Percentiles rank a stretch among this genome's conserved stretches.
These are phyloP conservation scores for Basipetospora chlamydospora DNA, from an alignment of 2,329 filamentous ascomycete genomes.

Conservation along the genomic window DNA sequence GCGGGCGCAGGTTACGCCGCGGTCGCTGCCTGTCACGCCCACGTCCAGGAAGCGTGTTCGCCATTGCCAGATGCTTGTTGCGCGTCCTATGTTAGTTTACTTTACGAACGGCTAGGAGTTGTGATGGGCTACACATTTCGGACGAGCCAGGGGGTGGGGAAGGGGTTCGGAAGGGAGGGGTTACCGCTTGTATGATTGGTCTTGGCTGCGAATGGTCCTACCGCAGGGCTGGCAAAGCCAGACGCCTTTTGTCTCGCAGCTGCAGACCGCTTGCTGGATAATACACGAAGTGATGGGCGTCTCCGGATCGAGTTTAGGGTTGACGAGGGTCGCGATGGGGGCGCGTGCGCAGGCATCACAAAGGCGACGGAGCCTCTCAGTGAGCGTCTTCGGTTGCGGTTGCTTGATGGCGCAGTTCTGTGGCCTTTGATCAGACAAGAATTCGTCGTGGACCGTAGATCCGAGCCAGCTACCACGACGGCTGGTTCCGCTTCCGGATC, in stretches of 20 bases:
- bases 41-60: constrained; percentile 71
- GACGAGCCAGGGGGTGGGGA: no score
- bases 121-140: no score
- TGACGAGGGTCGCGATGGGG: constrained; percentile 44
- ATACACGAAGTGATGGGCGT: constrained; percentile 34
- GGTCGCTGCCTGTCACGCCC: constrained; percentile 75
- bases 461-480: no score
- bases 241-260: constrained; percentile 41
- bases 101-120: background rate
- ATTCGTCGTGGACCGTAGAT: no score
- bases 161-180: no score
- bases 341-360: constrained; percentile 62
- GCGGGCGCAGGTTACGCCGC: constrained; percentile 80
- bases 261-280: constrained; percentile 42
- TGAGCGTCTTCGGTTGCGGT: constrained; percentile 51
- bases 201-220: constrained; percentile 46
- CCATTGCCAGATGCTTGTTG: constrained; percentile 67
- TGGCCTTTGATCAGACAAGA: no score
- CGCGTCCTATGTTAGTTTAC: background rate
- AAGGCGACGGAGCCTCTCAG: constrained; percentile 65
- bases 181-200: constrained; percentile 44
- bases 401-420: constrained; percentile 87
- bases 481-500: no score
- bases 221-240: constrained; percentile 85
- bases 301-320: constrained; percentile 27